Percentiles rank a stretch among this genome's conserved stretches.
Conservation (phyloP, 2,329 filamentous ascomycete species). For the Pochonia chlamydosporia region DNA sequence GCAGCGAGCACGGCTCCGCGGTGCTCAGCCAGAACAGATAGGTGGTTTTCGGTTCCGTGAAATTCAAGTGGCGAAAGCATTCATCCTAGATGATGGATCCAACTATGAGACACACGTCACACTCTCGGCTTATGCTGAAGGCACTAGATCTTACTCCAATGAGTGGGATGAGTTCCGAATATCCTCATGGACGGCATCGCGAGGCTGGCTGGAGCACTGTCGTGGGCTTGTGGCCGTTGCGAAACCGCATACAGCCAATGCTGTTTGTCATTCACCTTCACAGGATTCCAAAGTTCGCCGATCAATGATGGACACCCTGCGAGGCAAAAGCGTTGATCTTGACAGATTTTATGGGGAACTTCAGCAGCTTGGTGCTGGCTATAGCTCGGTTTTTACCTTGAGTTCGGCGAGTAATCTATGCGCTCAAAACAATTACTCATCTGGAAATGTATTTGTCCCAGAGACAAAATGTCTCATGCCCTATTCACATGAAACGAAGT, state of each 20-base stretch:
- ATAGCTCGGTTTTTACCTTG: conserved; percentile 18
- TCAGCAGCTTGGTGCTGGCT: conserved; percentile 16
- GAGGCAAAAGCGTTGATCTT: conserved; percentile 8
- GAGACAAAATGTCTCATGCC: conserved; percentile 42
- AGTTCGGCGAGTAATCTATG: conserved; percentile 10
- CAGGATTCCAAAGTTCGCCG: conserved; percentile 6
- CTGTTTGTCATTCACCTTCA: conserved; percentile 10
- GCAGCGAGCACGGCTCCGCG: conserved; percentile 24
- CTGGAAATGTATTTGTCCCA: conserved; percentile 28
- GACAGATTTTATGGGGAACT: conserved; percentile 21
- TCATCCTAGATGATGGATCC: conserved; percentile 19
- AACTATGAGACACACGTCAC: conserved; percentile 20
- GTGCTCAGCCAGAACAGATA: conserved; percentile 16
- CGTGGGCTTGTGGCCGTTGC: conserved; percentile 40
- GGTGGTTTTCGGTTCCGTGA: conserved; percentile 17
- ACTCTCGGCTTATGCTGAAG: conserved; percentile 20
- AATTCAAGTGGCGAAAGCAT: conserved; percentile 19
- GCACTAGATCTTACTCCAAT: conserved; percentile 28
- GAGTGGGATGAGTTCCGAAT: conserved; percentile 52
- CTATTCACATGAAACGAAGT: conserved; percentile 32
- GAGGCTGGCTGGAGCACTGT: conserved; percentile 55
- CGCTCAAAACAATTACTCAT: conserved; percentile 11
- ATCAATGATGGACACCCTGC: conserved; percentile 1
- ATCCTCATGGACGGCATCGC: conserved; percentile 43
- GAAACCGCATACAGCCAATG: conserved; percentile 11